These are phyloP conservation scores for Kokia cookei DNA, from an alignment of 441 rosid genomes.

Conservation along the genomic window DNA sequence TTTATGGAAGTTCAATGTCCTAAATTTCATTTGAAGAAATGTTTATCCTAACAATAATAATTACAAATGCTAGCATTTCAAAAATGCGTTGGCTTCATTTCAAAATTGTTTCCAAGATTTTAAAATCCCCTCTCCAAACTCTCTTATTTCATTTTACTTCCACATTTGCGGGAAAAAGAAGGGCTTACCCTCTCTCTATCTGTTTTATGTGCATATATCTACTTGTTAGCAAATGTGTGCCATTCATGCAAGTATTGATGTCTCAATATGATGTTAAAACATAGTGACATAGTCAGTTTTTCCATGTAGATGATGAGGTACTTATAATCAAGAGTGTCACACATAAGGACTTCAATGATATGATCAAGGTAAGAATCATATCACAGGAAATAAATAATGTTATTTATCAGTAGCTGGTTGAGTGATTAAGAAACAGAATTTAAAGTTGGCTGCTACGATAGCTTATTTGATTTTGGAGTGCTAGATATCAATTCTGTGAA, in stretches of 20 bases:
- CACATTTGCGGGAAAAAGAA: neutral
- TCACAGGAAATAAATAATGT: neutral
- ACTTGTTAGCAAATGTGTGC: neutral
- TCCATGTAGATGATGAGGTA: constrained; percentile 74
- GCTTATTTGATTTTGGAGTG: neutral
- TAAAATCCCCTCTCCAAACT: neutral
- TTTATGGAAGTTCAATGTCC: neutral
- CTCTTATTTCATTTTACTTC: constrained; percentile 1
- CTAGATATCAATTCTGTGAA: constrained; percentile 1
- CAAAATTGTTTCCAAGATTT: neutral
- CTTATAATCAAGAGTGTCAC: constrained; percentile 89
- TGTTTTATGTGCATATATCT: neutral
- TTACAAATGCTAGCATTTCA: neutral
- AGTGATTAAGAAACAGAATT: neutral
- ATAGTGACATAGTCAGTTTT: constrained; percentile 9
- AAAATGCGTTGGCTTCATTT: neutral
- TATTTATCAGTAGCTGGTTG: neutral
- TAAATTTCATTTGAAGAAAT: neutral
- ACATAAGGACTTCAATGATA: constrained; percentile 80
- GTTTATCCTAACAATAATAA: neutral
- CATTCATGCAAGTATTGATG: neutral
- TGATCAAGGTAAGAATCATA: constrained; percentile 72
- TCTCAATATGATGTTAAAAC: neutral
- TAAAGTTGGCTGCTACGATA: neutral
- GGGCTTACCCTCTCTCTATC: neutral